Conservation (phyloP, 1,284 basidiomycete genomes). For the Microbotryum saponariae region DNA sequence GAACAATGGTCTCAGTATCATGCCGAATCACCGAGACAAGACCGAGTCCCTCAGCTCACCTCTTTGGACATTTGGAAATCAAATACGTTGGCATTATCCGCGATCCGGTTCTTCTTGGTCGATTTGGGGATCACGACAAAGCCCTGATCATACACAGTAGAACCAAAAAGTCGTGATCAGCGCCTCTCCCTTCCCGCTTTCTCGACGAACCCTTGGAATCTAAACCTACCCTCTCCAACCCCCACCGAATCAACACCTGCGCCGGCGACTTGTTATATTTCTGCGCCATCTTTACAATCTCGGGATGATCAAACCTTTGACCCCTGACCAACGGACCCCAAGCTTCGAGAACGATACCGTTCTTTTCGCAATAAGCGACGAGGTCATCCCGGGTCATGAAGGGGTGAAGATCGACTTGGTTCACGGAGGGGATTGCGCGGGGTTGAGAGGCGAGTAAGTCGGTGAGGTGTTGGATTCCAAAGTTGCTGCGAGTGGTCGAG, state of each 20-base stretch:
- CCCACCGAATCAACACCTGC: constrained; percentile 73
- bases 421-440: constrained; percentile 54
- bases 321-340: constrained; percentile 59
- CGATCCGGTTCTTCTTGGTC: constrained; percentile 55
- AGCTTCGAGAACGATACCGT: constrained; percentile 56
- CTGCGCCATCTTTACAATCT: constrained; percentile 53
- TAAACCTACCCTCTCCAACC: constrained; percentile 60
- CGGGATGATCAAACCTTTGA: constrained; percentile 51
- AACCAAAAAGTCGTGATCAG: too few species aligned
- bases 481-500: constrained; percentile 31
- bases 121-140: constrained; percentile 66
- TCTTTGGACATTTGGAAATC: constrained; percentile 58
- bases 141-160: constrained; percentile 3
- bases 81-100: constrained; percentile 59
- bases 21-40: background rate
- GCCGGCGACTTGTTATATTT: constrained; percentile 60
- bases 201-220: too few species aligned
- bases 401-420: constrained; percentile 78
- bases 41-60: constrained; percentile 49
- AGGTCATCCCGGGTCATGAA: constrained; percentile 73
- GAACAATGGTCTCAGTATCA: too few species aligned
- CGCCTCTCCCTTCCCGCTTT: too few species aligned
- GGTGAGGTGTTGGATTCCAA: constrained; percentile 62
- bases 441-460: constrained; percentile 58
- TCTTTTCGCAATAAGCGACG: constrained; percentile 61